Percentiles rank a stretch among this genome's conserved stretches.
These are phyloP conservation scores for Lodderomyces margitis DNA, from an alignment of 1,139 yeast species.

Conservation along the genomic window DNA sequence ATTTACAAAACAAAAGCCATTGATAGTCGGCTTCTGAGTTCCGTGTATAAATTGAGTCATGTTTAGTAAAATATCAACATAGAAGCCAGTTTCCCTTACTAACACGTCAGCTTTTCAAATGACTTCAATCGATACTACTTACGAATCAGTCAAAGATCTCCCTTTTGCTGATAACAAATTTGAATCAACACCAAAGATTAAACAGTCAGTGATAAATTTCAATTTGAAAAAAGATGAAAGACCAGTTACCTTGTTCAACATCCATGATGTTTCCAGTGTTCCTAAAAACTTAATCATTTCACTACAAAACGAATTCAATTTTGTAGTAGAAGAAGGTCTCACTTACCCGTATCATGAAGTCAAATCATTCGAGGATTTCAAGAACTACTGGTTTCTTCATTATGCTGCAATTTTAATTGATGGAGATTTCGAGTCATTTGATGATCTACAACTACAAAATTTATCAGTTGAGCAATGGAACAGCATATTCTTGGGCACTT, in stretches of 20 bases:
- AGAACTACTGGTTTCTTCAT: slow-evolving; percentile 42
- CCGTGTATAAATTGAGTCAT: too few relatives aligned
- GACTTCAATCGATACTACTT: slow-evolving; percentile 8
- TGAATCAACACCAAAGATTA: slow-evolving; percentile 22
- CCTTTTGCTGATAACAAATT: slow-evolving; percentile 37
- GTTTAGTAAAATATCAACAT: too few relatives aligned
- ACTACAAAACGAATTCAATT: slow-evolving; percentile 40
- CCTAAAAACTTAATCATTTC: slow-evolving; percentile 35
- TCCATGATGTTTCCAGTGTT: slow-evolving; percentile 27
- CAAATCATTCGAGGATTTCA: slow-evolving; percentile 29
- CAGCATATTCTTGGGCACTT: slow-evolving; percentile 56
- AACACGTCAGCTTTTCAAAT: too few relatives aligned
- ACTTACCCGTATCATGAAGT: slow-evolving; percentile 48
- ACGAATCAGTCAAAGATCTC: slow-evolving; percentile 19
- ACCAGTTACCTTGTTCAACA: slow-evolving; percentile 35
- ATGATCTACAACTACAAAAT: slow-evolving; percentile 13
- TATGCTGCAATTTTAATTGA: slow-evolving; percentile 46
- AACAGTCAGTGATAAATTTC: slow-evolving; percentile 25
- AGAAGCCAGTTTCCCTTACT: too few relatives aligned
- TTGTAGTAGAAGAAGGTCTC: slow-evolving; percentile 47
- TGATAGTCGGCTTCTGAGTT: not conserved
- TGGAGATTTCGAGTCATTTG: slow-evolving; percentile 28
- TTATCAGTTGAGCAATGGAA: slow-evolving; percentile 33
- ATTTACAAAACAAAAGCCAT: not conserved
- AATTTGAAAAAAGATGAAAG: slow-evolving; percentile 27